A percentile compares a stretch with the other conserved stretches of the same genome.
phyloP scores from a whole-genome alignment of 371 early-diverging fungal genomes.

The Chytridiales sp. region DNA sequence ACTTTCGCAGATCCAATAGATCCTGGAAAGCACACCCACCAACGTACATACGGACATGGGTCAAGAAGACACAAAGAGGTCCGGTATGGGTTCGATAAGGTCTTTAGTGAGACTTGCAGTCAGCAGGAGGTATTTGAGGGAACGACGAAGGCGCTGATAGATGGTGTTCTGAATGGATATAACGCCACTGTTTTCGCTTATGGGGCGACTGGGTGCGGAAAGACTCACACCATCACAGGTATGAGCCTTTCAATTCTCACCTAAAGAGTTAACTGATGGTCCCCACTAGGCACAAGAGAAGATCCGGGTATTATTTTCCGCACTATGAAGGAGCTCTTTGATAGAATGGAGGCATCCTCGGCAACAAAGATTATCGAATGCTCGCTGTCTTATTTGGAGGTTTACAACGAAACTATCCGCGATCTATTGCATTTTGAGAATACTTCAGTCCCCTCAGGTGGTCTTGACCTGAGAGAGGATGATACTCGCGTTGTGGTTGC shows the following conservation, averaged over 20 bases:
- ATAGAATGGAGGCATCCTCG: conserved; percentile 38
- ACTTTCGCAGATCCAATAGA: neutral
- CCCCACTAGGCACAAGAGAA: conserved; percentile 56
- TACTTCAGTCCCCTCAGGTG: conserved; percentile 1
- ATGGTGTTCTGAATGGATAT: conserved; percentile 44
- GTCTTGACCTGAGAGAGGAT: conserved; percentile 74
- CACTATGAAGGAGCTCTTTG: conserved; percentile 72
- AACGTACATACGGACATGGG: neutral
- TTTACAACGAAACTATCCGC: conserved; percentile 94
- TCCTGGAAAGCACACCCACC: neutral
- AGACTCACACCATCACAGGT: conserved; percentile 74
- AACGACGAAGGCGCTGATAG: conserved; percentile 53
- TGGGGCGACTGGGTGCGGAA: conserved; percentile 84
- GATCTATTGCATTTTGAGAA: conserved; percentile 79
- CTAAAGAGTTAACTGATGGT: neutral
- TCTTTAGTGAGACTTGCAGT: conserved; percentile 54
- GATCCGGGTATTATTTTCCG: conserved; percentile 73
- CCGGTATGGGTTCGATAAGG: conserved; percentile 60
- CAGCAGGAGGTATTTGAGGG: conserved; percentile 60
- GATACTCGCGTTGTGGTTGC: conserved; percentile 55
- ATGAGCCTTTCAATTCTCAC: neutral
- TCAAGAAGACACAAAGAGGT: conserved; percentile 16
- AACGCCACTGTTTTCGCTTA: conserved; percentile 54
- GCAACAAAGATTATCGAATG: conserved; percentile 22
- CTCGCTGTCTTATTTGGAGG: conserved; percentile 83